These are phyloP conservation scores for Dryas drummondii DNA, from an alignment of 306 rosid genomes.

Conservation along the genomic window DNA sequence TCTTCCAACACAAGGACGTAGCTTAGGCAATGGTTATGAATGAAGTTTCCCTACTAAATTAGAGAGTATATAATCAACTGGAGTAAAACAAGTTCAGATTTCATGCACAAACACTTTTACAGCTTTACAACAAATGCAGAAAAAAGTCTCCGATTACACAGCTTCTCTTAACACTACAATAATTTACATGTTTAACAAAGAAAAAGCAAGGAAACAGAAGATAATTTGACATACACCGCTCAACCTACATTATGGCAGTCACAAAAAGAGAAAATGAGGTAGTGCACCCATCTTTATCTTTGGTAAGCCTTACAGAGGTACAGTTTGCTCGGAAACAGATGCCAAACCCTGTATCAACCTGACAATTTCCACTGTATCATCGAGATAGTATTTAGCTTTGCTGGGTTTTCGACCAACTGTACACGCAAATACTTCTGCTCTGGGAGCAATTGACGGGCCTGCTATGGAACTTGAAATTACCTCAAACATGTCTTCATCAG, in stretches of 20 bases:
- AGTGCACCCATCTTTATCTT: conserved; percentile 13
- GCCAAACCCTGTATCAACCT: conserved; percentile 79
- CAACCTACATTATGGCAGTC: conserved; percentile 27
- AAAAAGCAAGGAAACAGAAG: conserved; percentile 20
- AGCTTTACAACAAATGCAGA: conserved; percentile 31
- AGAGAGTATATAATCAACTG: conserved; percentile 1
- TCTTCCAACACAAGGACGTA: background rate
- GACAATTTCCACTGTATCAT: conserved; percentile 61
- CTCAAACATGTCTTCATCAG: conserved; percentile 86
- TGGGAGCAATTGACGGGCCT: conserved; percentile 49
- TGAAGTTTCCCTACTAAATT: background rate
- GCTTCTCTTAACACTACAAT: conserved; percentile 37
- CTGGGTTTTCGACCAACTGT: conserved; percentile 65
- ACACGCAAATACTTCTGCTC: conserved; percentile 69
- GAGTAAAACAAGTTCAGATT: conserved; percentile 18
- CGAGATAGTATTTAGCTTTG: conserved; percentile 72
- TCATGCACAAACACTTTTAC: conserved; percentile 36
- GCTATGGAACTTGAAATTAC: conserved; percentile 48
- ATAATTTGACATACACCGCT: conserved; percentile 9
- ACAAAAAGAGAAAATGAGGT: conserved; percentile 20
- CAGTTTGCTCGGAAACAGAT: conserved; percentile 50
- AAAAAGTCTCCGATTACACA: conserved; percentile 9
- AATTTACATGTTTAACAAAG: conserved; percentile 33
- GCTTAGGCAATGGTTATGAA: background rate
- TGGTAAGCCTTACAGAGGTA: conserved; percentile 19